These are phyloP conservation scores for Ascocoryne sarcoides DNA, from an alignment of 2,329 filamentous ascomycete genomes.

Conservation along the genomic window DNA sequence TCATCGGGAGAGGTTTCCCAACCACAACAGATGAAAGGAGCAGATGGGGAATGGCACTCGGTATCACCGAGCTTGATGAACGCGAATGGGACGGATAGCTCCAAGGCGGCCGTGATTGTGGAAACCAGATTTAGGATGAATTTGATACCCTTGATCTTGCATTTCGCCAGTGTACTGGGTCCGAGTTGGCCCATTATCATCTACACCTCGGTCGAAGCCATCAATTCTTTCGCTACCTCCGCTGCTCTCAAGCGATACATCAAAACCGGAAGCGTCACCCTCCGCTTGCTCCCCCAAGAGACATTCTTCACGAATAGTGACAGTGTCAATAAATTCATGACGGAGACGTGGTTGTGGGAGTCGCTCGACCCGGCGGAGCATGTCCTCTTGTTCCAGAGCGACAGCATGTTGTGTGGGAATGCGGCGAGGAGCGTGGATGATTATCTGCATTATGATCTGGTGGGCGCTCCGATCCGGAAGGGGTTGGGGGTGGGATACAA, in stretches of 20 bases:
- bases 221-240: slow-evolving; percentile 25
- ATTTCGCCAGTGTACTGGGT: slow-evolving; percentile 34
- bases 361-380: slow-evolving; percentile 27
- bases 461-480: slow-evolving; percentile 28
- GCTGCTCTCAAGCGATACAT: slow-evolving; percentile 32
- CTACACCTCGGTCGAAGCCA: slow-evolving; percentile 30
- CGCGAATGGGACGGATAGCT: slow-evolving; percentile 16
- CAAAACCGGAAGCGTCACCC: slow-evolving; percentile 27
- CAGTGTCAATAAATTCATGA: slow-evolving; percentile 25
- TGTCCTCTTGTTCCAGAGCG: slow-evolving; percentile 30
- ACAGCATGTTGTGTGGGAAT: slow-evolving; percentile 30
- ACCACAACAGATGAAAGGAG: slow-evolving; percentile 1
- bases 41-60: not conserved
- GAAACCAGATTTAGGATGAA: slow-evolving; percentile 30
- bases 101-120: slow-evolving; percentile 31
- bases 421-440: slow-evolving; percentile 28
- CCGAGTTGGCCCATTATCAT: slow-evolving; percentile 37
- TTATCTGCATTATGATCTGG: slow-evolving; percentile 30
- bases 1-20: slow-evolving; percentile 6
- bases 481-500: slow-evolving; percentile 26
- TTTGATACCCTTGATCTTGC: slow-evolving; percentile 32
- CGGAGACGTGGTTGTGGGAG: slow-evolving; percentile 29
- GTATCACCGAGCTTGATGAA: not conserved
- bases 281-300: slow-evolving; percentile 32
- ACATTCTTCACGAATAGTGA: slow-evolving; percentile 29